Evolutionary conservation across 495 filamentous ascomycete genomes (phyloP), one percentile per base, ranked within the genome.

Genomic region (Talaromyces wortmannii): DNA sequence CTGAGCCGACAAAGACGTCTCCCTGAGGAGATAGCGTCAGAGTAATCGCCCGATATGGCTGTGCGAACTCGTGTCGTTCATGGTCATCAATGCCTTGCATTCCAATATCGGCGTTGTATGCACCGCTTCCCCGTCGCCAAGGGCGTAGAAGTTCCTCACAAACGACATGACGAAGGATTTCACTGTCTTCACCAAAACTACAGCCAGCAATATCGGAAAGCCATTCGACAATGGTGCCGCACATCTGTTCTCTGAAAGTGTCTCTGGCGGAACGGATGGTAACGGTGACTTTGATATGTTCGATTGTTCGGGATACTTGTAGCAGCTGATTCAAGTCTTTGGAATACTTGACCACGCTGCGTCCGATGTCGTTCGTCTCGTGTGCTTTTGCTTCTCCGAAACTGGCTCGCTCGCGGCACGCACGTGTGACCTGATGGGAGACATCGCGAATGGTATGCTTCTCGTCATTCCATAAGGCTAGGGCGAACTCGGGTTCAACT

Each of bases 381-480:
- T 88, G 81, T 3, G 95, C 94, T 55, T 84, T 83, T n/a, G 78
- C 73, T 13, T 82, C 64, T 1, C 90, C 92, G 55, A 89, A 92
- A 12, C 69, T 73, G 53, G 76, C 72, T 8, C 81, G 75, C 56
- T 86, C 81, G 58, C 83, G 87, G 77, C 95, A 97, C 50, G 94
- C 95, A 52, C 95, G 81, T 4, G 87, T 87, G 13, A 98, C 90
- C 67, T 96, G 91, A 32, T 92, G 81, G 55, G 85, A 73, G 8
- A 98, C 92, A 67, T 97, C 94, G n/a, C 81, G 76, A 50, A 97
- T 85, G 0, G 94, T 97, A 66, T 98, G 94, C 72, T 98, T 98
- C 69, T 98, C 94, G 57, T 98, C 94, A 60, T 98, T 98, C 94
- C 94, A 98, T 7, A 98, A 75, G 16, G 96, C 69, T n/a, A 98